phyloP scores from a whole-genome alignment of 192 early-diverging fungal genomes.

The Coemansia reversa region DNA sequence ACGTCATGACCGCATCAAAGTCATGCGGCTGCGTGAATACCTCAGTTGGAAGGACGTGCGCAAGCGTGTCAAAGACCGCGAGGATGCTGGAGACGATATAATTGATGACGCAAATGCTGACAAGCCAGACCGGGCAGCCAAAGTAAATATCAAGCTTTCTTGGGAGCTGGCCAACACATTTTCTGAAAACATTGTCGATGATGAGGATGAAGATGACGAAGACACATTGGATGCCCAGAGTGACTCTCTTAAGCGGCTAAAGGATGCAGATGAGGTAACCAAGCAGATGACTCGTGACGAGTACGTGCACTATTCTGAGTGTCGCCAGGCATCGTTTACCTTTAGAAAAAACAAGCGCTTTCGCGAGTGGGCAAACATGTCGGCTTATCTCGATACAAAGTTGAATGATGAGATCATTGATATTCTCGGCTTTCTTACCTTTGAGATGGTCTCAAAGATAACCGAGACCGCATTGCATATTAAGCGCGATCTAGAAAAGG shows the following conservation, averaged over 20 bases:
- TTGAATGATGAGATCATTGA: conserved; percentile 94
- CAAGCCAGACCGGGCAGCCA: conserved; percentile 57
- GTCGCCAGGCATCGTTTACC: conserved; percentile 96
- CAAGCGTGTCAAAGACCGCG: conserved; percentile 83
- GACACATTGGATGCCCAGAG: conserved; percentile 83
- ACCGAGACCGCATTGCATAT: conserved; percentile 88
- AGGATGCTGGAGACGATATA: conserved; percentile 57
- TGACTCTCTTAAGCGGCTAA: conserved; percentile 80
- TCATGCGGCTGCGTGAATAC: conserved; percentile 86
- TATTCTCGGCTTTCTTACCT: conserved; percentile 92
- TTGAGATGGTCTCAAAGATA: conserved; percentile 89
- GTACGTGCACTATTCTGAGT: conserved; percentile 98
- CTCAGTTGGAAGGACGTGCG: conserved; percentile 96
- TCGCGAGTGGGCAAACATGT: too few relatives aligned
- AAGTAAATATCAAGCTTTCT: conserved; percentile 80
- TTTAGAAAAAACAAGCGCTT: conserved; percentile 91
- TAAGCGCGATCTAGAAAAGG: conserved; percentile 64
- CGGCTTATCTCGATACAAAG: conserved; percentile 81
- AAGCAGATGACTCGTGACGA: conserved; percentile 95
- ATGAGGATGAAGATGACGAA: conserved; percentile 84
- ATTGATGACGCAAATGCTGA: conserved; percentile 55
- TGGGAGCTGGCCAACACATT: conserved; percentile 92
- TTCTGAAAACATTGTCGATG: conserved; percentile 70
- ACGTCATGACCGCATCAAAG: conserved; percentile 91
- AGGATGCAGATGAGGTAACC: conserved; percentile 91